Conservation (phyloP, 768 basidiomycete genomes). For the Leccinum aurantiacum region DNA sequence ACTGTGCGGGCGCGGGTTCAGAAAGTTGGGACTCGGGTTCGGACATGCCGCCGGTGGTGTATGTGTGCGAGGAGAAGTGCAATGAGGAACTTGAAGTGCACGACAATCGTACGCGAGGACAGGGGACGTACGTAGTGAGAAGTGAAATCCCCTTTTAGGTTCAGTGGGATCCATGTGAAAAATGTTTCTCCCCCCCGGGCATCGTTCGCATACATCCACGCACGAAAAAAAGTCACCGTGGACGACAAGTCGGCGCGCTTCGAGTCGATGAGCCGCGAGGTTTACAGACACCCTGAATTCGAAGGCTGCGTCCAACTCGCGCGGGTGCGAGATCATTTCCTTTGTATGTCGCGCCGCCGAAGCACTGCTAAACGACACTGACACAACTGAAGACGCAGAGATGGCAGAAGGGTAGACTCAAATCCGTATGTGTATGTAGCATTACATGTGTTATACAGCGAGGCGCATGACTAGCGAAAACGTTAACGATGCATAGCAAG, state of each 20-base stretch:
- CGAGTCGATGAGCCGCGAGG: conserved; percentile 91
- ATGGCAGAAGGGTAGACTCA: conserved; percentile 45
- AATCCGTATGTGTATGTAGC: neutral
- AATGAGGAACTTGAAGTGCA: too few relatives aligned
- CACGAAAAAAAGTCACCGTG: conserved; percentile 60
- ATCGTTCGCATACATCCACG: conserved; percentile 64
- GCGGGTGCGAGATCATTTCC: conserved; percentile 87
- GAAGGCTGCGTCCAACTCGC: conserved; percentile 77
- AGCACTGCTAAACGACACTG: conserved; percentile 47
- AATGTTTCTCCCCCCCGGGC: conserved; percentile 85
- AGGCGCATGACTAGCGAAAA: neutral
- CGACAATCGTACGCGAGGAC: too few relatives aligned
- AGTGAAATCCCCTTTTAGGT: too few relatives aligned
- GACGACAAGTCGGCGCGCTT: conserved; percentile 67
- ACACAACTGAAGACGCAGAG: conserved; percentile 47
- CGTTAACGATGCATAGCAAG: neutral
- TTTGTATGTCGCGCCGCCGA: conserved; percentile 76
- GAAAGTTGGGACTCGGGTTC: neutral
- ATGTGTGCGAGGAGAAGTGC: neutral
- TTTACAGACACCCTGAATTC: conserved; percentile 90
- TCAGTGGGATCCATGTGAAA: too few relatives aligned
- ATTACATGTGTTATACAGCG: conserved; percentile 7
- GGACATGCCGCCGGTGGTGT: neutral
- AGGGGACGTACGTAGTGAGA: too few relatives aligned
- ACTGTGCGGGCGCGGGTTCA: neutral